Percentiles rank a stretch among this genome's conserved stretches.
Conservation (phyloP, 2,329 filamentous ascomycete species). For the Lachnellula subtilissima region DNA sequence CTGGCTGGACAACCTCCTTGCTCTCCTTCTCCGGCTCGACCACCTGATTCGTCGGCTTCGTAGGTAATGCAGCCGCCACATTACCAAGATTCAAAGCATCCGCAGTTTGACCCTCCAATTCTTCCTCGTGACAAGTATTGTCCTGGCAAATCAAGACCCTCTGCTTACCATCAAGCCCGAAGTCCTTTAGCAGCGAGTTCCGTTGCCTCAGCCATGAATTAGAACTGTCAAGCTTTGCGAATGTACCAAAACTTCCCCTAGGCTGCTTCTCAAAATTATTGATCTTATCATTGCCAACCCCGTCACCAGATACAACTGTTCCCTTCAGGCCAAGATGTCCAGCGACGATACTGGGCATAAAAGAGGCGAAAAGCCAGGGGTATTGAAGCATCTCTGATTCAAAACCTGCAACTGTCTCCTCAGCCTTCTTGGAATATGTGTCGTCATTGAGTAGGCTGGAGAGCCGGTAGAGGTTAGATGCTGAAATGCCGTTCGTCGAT, state of each 20-base stretch:
- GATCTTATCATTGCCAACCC: conserved; percentile 25
- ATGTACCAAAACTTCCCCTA: conserved; percentile 24
- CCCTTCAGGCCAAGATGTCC: conserved; percentile 62
- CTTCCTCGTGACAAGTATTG: conserved; percentile 39
- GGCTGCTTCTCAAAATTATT: conserved; percentile 30
- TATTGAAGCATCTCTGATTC: conserved; percentile 90
- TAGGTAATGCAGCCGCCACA: neutral
- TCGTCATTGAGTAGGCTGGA: conserved; percentile 63
- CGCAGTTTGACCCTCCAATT: neutral
- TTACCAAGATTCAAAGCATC: neutral
- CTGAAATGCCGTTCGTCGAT: conserved; percentile 83
- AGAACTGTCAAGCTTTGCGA: conserved; percentile 21
- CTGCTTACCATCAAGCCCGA: conserved; percentile 33
- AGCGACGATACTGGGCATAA: conserved; percentile 72
- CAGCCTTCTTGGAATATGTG: conserved; percentile 59
- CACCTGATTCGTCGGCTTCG: neutral
- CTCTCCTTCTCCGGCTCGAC: neutral
- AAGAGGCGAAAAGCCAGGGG: conserved; percentile 81
- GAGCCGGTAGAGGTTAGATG: conserved; percentile 80
- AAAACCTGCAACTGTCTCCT: conserved; percentile 76
- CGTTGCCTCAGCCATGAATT: conserved; percentile 44
- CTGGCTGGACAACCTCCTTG: neutral
- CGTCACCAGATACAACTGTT: conserved; percentile 42
- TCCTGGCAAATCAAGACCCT: conserved; percentile 44
- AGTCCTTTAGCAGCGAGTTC: conserved; percentile 38